Percentiles rank a stretch among this genome's conserved stretches.
Evolutionary conservation across 73 alveolate genomes (phyloP).

Genomic region (Blepharisma japonicum): DNA sequence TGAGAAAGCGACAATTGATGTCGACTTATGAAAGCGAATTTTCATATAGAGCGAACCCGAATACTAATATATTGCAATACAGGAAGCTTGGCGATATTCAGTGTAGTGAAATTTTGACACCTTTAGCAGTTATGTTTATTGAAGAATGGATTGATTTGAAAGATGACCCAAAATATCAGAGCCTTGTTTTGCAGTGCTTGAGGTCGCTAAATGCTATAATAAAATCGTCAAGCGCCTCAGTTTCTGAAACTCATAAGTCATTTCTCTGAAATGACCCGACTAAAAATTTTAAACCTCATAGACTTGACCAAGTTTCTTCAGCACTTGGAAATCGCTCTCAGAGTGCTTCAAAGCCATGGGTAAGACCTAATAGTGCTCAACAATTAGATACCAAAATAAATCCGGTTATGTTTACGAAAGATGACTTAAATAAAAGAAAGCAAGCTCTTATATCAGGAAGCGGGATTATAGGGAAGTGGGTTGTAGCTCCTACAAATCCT

Average conservation of each 20-base stretch:
- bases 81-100: slow-evolving; percentile 19
- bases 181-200: slow-evolving; percentile 23
- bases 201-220: slow-evolving; percentile 3
- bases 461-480: slow-evolving; percentile 22
- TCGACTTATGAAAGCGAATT: slow-evolving; percentile 13
- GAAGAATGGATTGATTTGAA: slow-evolving; percentile 15
- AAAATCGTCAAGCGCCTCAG: slow-evolving; percentile 15
- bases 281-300: background rate
- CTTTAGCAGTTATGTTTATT: slow-evolving; percentile 16
- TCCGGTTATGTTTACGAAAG: slow-evolving; percentile 27
- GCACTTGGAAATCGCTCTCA: background rate
- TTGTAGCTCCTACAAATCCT: slow-evolving; percentile 26
- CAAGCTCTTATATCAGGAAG: slow-evolving; percentile 8
- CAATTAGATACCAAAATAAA: background rate
- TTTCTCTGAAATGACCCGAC: slow-evolving; percentile 21
- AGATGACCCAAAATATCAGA: slow-evolving; percentile 6
- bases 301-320: slow-evolving; percentile 9
- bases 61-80: slow-evolving; percentile 14
- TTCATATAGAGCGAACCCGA: background rate
- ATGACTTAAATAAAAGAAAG: slow-evolving; percentile 15
- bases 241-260: slow-evolving; percentile 1
- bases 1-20: slow-evolving; percentile 9
- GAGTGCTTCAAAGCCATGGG: slow-evolving; percentile 20
- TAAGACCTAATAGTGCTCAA: background rate
- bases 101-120: background rate